phyloP scores from a whole-genome alignment of 345 rosid species.

The thale cress (Arabidopsis thaliana) region DNA sequence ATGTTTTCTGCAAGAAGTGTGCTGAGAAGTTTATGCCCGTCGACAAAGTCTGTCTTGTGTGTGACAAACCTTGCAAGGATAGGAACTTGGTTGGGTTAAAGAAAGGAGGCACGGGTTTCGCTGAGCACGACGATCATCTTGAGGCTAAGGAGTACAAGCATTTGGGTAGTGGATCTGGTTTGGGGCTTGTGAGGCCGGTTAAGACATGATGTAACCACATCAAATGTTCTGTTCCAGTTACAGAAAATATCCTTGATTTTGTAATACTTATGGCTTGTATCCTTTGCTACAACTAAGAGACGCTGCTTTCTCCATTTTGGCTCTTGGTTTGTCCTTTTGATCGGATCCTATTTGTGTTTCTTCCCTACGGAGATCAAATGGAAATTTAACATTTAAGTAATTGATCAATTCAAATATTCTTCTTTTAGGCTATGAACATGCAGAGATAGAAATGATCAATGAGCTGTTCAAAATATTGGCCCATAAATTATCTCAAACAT shows the following conservation, averaged over 20 bases:
- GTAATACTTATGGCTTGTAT: constrained; percentile 23
- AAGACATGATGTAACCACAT: constrained; percentile 52
- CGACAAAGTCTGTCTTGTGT: constrained; percentile 83
- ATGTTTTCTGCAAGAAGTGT: constrained; percentile 96
- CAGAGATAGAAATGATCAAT: too few relatives aligned
- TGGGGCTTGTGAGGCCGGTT: constrained; percentile 83
- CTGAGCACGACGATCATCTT: constrained; percentile 85
- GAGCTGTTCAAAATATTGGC: too few relatives aligned
- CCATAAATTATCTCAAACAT: too few relatives aligned
- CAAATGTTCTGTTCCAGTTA: constrained; percentile 8
- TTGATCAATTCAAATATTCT: not conserved
- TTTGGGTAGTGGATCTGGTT: constrained; percentile 93
- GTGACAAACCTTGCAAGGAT: constrained; percentile 76
- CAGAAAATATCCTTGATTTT: not conserved
- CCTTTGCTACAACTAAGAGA: constrained; percentile 56
- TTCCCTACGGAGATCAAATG: constrained; percentile 55
- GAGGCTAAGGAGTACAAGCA: constrained; percentile 91
- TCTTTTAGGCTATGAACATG: not conserved
- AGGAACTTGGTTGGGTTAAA: constrained; percentile 71
- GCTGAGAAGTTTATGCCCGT: constrained; percentile 74
- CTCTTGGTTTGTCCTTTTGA: constrained; percentile 49
- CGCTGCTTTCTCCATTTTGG: constrained; percentile 59
- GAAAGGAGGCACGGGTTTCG: constrained; percentile 92
- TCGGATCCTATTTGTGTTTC: constrained; percentile 58
- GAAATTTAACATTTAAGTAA: constrained; percentile 47